Evolutionary conservation across 495 filamentous ascomycete species (phyloP).

Genomic region (Xylaria sp.): DNA sequence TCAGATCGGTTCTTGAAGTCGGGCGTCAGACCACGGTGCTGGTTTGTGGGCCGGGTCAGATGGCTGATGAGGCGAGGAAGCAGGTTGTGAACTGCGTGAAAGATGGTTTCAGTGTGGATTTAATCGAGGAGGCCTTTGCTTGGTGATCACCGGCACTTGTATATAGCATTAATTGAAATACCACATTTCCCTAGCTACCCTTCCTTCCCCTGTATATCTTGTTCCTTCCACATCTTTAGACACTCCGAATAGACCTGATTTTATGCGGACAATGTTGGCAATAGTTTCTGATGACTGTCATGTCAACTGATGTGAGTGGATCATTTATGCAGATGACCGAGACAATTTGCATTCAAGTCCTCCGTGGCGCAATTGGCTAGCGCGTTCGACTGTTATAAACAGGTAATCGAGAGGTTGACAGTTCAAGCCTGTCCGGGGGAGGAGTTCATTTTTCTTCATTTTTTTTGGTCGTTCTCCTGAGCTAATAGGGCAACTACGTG

Average conservation of each 20-base stretch:
- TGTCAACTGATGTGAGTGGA: not conserved
- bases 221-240: not conserved
- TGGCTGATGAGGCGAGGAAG: slow-evolving; percentile 20
- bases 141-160: not conserved
- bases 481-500: not conserved
- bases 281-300: not conserved
- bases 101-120: slow-evolving; percentile 15
- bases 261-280: not conserved
- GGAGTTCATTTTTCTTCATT: too few species aligned
- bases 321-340: not conserved
- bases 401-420: too few species aligned
- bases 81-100: slow-evolving; percentile 21
- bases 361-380: slow-evolving; percentile 23
- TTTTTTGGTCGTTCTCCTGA: too few species aligned
- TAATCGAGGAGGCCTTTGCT: slow-evolving; percentile 20
- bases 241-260: not conserved
- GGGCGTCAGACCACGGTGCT: slow-evolving; percentile 16
- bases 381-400: too few species aligned
- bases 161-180: not conserved
- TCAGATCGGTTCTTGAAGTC: not conserved
- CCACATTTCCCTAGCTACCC: too few species aligned
- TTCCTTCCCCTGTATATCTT: not conserved
- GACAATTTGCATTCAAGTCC: not conserved
- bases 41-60: slow-evolving; percentile 16
- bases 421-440: too few species aligned